Conservation (phyloP, 495 filamentous ascomycete genomes). For the Pyrenula aspistea region DNA sequence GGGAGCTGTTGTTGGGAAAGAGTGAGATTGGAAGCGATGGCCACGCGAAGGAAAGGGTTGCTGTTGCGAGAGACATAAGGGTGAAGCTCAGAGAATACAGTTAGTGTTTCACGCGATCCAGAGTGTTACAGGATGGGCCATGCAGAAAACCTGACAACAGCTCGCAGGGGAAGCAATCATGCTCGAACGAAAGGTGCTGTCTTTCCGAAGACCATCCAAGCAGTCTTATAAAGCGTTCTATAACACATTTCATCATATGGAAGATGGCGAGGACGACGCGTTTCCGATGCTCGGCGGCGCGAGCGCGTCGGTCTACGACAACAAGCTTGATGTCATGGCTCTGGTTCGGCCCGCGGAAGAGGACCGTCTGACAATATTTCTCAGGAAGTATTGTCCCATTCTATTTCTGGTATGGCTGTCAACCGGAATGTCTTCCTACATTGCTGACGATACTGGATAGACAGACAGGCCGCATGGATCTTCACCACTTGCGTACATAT, state of each 20-base stretch:
- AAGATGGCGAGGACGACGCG: background rate
- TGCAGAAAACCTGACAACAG: background rate
- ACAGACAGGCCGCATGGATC: background rate
- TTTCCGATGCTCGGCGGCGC: constrained; percentile 1
- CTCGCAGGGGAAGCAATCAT: constrained; percentile 10
- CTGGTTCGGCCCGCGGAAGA: constrained; percentile 1
- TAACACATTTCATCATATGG: constrained; percentile 2
- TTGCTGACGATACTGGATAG: background rate
- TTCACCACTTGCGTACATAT: background rate
- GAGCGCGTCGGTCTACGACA: constrained; percentile 1
- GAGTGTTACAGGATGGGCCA: background rate
- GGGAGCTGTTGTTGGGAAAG: background rate
- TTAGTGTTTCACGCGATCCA: background rate
- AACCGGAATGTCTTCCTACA: background rate
- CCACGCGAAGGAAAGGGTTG: background rate
- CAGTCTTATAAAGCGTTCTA: constrained; percentile 2
- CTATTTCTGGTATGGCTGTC: background rate
- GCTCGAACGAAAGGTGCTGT: constrained; percentile 8
- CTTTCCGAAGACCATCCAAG: constrained; percentile 3
- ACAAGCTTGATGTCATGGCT: constrained; percentile 1
- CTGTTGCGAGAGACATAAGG: constrained; percentile 2
- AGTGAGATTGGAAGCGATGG: background rate
- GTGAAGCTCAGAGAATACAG: constrained; percentile 7
- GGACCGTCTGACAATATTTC: constrained; percentile 5
- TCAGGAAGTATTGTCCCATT: constrained; percentile 3